These are phyloP conservation scores for Smallanthus sonchifolius DNA, from an alignment of 129 eudicot species.

Conservation along the genomic window DNA sequence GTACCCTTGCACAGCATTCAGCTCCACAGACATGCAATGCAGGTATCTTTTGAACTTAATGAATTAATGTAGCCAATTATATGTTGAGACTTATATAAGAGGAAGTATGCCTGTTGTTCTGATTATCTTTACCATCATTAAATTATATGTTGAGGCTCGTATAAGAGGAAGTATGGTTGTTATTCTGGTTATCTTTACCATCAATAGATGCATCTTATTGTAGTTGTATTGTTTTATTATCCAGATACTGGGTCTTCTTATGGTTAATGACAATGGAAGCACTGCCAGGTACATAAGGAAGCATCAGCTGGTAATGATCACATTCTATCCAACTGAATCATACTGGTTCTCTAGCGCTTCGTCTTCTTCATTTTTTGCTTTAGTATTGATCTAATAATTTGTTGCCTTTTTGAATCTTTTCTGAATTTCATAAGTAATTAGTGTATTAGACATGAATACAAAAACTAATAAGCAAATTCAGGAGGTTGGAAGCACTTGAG, in stretches of 20 bases:
- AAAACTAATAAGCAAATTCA: background rate
- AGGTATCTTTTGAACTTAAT: slow-evolving; percentile 40
- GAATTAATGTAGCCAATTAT: background rate
- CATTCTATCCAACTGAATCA: background rate
- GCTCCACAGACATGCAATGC: slow-evolving; percentile 99
- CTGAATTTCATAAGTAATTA: background rate
- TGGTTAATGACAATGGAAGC: slow-evolving; percentile 90
- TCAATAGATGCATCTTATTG: background rate
- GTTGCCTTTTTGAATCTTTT: background rate
- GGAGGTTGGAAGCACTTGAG: background rate
- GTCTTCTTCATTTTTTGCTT: background rate
- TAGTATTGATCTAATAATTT: background rate
- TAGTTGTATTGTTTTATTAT: slow-evolving; percentile 16
- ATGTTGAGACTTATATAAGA: background rate
- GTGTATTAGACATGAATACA: background rate
- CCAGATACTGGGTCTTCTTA: slow-evolving; percentile 94
- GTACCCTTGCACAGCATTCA: slow-evolving; percentile 89
- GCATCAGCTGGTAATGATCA: slow-evolving; percentile 70
- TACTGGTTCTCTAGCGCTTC: background rate
- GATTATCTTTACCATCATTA: background rate
- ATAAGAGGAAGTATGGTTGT: background rate
- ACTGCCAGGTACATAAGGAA: slow-evolving; percentile 83
- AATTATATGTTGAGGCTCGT: background rate
- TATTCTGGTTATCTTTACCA: background rate
- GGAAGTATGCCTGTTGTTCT: background rate